Evolutionary conservation across 768 basidiomycete species (phyloP), one percentile per base, ranked within the genome.

Genomic region (Candolleomyces eurysporus): DNA sequence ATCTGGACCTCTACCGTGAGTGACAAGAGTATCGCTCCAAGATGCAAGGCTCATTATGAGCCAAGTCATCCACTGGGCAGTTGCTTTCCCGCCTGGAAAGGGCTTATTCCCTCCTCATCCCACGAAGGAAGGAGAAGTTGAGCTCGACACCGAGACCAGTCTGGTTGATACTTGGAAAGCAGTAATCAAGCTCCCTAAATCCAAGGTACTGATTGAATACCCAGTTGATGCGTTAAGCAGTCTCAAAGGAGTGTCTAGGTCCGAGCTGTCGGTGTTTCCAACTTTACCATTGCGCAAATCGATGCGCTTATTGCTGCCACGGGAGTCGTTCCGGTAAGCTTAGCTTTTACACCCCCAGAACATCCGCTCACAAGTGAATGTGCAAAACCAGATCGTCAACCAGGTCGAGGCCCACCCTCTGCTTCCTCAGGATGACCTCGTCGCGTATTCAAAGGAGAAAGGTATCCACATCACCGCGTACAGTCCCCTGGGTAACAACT

Each of bases 101-200:
- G 82, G 79, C n/a, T 73, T 87, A 43, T 71, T 75, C 69, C 91
- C 92, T 2, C 68, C 71, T 16, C 79, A 85, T 62, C 70, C 81
- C 1, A 73, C 76, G 4, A 79, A 77, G 40, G 66, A 72, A 19
- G 78, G 74, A n/a, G 76, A 84, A 64, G 69, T 78, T 48, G 82
- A 79, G 30, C 77, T 91, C 43, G 91, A 92, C 67, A 72, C 71
- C 0, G 68, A 83, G 57, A 82, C 83, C 1, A 80, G 81, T 13
- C 75, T 93, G n/a, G 84, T 85, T 32, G 90, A 92, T 13, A 94
- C 92, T 40, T 93, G 92, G 91, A 88, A 85, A 66, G 90, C 90
- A 14, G 81, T 94, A 84, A 79, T 91, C 64, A 79, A 78, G 45
- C 82, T 94, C 11, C 84, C 80, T 14, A 84, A 87, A 69, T 83